A percentile compares a stretch with the other conserved stretches of the same genome.
Conservation (phyloP, 192 early-diverging fungal species). For the Dissophora ornata region DNA sequence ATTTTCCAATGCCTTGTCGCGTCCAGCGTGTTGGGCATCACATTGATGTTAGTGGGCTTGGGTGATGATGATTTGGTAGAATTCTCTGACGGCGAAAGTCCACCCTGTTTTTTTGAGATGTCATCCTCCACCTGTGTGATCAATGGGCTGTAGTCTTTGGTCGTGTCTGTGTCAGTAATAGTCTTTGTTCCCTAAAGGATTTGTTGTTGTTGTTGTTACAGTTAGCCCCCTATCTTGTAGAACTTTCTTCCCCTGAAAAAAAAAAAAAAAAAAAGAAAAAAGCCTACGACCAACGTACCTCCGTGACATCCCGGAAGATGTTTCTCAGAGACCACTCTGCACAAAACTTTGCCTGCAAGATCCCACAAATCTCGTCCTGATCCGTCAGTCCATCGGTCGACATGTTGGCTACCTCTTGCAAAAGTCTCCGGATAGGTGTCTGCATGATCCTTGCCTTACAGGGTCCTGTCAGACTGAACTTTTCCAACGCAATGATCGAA, state of each 20-base stretch:
- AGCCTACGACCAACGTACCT: slow-evolving; percentile 18
- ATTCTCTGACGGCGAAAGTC: too few relatives aligned
- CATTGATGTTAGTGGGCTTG: slow-evolving; percentile 58
- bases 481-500: slow-evolving; percentile 66
- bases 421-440: slow-evolving; percentile 33
- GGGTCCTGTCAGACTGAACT: slow-evolving; percentile 66
- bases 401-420: slow-evolving; percentile 35
- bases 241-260: background rate
- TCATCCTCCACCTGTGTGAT: slow-evolving; percentile 17
- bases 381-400: slow-evolving; percentile 31
- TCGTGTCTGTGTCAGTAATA: background rate
- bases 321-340: slow-evolving; percentile 63
- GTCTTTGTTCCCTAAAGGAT: background rate
- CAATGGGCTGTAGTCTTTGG: background rate
- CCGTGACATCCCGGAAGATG: slow-evolving; percentile 56
- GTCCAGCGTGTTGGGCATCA: slow-evolving; percentile 66
- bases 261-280: background rate
- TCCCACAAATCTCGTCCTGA: slow-evolving; percentile 38
- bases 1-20: slow-evolving; percentile 67
- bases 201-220: background rate
- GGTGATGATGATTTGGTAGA: too few relatives aligned
- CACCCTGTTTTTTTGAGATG: too few relatives aligned
- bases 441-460: slow-evolving; percentile 53
- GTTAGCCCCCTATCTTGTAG: background rate
- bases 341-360: slow-evolving; percentile 60